phyloP scores from a whole-genome alignment of 169 alveolate species.

The Cryptosporidium parvum region DNA sequence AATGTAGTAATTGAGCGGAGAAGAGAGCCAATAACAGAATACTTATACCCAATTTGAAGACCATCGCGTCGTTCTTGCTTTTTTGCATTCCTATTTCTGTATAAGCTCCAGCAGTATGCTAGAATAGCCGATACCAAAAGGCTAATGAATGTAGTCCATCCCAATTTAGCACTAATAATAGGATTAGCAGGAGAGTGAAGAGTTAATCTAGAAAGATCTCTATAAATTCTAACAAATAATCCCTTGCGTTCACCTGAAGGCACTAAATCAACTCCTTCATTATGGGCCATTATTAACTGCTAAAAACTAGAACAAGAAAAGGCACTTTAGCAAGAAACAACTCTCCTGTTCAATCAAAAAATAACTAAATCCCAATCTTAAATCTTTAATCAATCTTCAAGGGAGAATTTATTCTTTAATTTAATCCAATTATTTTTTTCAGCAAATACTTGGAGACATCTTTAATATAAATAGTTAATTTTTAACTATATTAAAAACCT shows the following conservation, averaged over 20 bases:
- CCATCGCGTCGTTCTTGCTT: slow-evolving; percentile 16
- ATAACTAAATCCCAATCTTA: too few species aligned
- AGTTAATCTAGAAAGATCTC: background rate
- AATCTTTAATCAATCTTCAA: background rate
- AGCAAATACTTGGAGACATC: background rate
- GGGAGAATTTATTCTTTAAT: background rate
- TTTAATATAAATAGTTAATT: background rate
- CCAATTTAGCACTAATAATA: slow-evolving; percentile 13
- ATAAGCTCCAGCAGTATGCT: slow-evolving; percentile 23
- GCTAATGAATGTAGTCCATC: background rate
- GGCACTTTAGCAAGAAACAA: too few species aligned
- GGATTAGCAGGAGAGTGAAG: slow-evolving; percentile 55
- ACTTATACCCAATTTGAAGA: slow-evolving; percentile 16
- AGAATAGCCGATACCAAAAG: background rate
- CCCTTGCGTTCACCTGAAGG: too few species aligned
- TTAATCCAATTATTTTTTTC: background rate
- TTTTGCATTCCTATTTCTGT: background rate
- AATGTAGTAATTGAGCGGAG: background rate
- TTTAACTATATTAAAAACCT: background rate
- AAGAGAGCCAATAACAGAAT: slow-evolving; percentile 3
- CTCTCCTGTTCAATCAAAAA: too few species aligned
- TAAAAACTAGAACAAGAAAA: too few species aligned
- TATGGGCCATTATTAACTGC: too few species aligned
- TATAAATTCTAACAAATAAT: background rate
- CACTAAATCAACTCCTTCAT: too few species aligned